Evolutionary conservation across 2,329 filamentous ascomycete species (phyloP).

Genomic region (Neoascochyta sp.): DNA sequence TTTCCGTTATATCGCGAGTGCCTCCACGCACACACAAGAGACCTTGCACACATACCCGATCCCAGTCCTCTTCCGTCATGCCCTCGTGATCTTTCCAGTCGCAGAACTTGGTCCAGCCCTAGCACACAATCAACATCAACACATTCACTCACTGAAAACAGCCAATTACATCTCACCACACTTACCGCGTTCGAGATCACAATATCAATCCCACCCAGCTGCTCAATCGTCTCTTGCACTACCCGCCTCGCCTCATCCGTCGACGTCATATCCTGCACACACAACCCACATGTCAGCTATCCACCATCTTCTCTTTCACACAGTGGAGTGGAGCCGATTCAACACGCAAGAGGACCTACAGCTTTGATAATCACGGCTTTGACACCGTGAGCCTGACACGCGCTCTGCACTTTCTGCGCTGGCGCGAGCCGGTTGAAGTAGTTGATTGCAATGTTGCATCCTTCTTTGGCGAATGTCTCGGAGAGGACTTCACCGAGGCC

Average conservation of each 20-base stretch:
- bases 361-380: conserved; percentile 59
- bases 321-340: background rate
- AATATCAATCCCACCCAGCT: conserved; percentile 69
- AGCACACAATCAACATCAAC: background rate
- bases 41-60: conserved; percentile 46
- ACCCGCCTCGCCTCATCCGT: conserved; percentile 57
- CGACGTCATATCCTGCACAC: conserved; percentile 59
- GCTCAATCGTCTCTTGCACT: conserved; percentile 56
- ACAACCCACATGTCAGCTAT: too few species aligned
- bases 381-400: conserved; percentile 52
- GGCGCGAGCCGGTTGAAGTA: conserved; percentile 61
- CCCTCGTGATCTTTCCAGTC: conserved; percentile 57
- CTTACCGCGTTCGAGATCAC: conserved; percentile 70
- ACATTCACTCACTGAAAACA: background rate
- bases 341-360: conserved; percentile 37
- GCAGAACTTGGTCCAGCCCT: conserved; percentile 61
- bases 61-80: conserved; percentile 60
- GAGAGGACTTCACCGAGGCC: conserved; percentile 69
- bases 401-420: conserved; percentile 56
- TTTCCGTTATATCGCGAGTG: conserved; percentile 10
- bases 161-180: too few species aligned
- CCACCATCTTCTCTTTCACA: background rate
- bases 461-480: conserved; percentile 63
- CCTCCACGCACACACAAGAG: conserved; percentile 11
- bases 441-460: conserved; percentile 69